Conservation (phyloP, 257 asterid species). For the Capsicum chinense region DNA sequence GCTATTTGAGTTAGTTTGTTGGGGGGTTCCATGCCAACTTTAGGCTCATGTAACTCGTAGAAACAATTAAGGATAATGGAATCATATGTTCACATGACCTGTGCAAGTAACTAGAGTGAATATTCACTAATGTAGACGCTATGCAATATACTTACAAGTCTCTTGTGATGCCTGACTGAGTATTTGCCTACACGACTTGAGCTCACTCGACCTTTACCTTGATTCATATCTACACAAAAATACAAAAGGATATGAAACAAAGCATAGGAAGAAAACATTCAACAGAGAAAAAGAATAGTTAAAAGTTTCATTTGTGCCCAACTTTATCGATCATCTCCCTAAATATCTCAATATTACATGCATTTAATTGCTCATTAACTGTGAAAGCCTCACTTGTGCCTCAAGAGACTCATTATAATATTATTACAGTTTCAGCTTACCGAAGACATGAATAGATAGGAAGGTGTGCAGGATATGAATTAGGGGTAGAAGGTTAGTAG, state of each 20-base stretch:
- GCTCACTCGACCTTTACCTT: neutral
- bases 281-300: neutral
- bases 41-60: conserved; percentile 40
- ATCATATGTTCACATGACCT: conserved; percentile 79
- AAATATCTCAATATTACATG: too few species aligned
- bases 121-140: conserved; percentile 20
- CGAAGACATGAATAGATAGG: too few species aligned
- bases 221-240: neutral
- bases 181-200: neutral
- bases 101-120: conserved; percentile 76
- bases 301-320: neutral
- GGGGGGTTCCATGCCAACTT: conserved; percentile 60
- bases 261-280: neutral
- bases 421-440: too few species aligned
- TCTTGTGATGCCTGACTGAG: neutral
- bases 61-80: conserved; percentile 80
- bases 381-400: too few species aligned
- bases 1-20: conserved; percentile 43
- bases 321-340: too few species aligned
- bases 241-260: neutral
- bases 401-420: neutral
- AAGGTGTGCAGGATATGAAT: too few species aligned
- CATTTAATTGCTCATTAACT: too few species aligned
- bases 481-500: too few species aligned
- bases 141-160: neutral